Evolutionary conservation across 257 asterid genomes (phyloP).

Genomic region (Solanum pennellii): DNA sequence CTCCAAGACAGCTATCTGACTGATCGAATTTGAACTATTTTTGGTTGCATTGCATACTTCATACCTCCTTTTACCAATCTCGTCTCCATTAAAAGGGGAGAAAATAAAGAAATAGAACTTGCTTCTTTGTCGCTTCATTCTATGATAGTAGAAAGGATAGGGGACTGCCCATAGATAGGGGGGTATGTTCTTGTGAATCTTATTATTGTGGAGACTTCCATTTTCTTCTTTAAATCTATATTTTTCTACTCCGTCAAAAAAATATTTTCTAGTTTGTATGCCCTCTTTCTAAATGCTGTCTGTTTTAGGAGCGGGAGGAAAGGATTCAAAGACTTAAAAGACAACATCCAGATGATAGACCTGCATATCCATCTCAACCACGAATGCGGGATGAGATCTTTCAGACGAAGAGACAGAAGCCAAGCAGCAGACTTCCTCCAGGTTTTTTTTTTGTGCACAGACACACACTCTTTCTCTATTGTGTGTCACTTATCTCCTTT

Average conservation of each 20-base stretch:
- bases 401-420: conserved; percentile 53
- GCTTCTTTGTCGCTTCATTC: not conserved
- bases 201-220: not conserved
- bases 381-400: conserved; percentile 37
- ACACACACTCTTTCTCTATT: not conserved
- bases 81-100: not conserved
- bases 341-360: conserved; percentile 62
- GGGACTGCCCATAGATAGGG: not conserved
- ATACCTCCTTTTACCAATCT: not conserved
- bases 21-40: not conserved
- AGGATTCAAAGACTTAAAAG: conserved; percentile 58
- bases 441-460: conserved; percentile 27
- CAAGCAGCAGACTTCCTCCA: conserved; percentile 70
- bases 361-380: conserved; percentile 42
- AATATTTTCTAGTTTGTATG: not conserved
- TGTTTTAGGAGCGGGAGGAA: conserved; percentile 80
- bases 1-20: not conserved
- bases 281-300: conserved; percentile 1
- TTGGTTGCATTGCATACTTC: not conserved
- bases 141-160: not conserved
- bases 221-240: not conserved
- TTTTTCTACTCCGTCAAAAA: not conserved
- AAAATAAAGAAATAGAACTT: not conserved
- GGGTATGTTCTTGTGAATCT: not conserved
- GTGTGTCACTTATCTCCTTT: not conserved